phyloP scores from a whole-genome alignment of 176 grass and related monocot species.

The Carex myosuroides region DNA sequence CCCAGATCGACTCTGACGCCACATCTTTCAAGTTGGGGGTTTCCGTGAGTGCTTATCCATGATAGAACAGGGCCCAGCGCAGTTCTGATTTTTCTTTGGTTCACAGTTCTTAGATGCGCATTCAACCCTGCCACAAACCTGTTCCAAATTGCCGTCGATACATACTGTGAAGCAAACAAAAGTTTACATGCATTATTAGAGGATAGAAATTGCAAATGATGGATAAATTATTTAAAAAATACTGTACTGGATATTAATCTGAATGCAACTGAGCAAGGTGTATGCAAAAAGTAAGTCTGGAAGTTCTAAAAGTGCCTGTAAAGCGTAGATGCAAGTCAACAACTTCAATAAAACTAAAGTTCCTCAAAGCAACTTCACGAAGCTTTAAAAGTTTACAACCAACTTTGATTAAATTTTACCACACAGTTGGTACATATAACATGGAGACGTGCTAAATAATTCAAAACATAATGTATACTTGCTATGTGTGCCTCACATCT shows the following conservation, averaged over 20 bases:
- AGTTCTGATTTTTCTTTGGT: slow-evolving; percentile 43
- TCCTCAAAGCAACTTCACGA: not conserved
- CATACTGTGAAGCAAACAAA: slow-evolving; percentile 52
- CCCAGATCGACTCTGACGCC: slow-evolving; percentile 78
- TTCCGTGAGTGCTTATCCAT: slow-evolving; percentile 77
- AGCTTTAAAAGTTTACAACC: not conserved
- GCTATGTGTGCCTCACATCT: too few species aligned
- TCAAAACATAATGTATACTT: not conserved
- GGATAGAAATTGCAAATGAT: not conserved
- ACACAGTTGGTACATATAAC: not conserved
- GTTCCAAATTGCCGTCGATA: slow-evolving; percentile 91
- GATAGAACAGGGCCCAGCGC: slow-evolving; percentile 49
- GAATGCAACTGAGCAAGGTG: not conserved
- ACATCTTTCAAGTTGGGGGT: slow-evolving; percentile 67
- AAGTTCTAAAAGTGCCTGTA: not conserved
- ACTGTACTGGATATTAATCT: not conserved
- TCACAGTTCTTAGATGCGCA: slow-evolving; percentile 79
- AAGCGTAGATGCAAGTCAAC: not conserved
- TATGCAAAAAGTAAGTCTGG: not conserved
- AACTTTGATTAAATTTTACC: not conserved
- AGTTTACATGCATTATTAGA: not conserved
- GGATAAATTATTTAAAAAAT: not conserved
- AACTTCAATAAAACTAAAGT: not conserved
- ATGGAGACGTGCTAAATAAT: not conserved
- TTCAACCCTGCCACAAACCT: slow-evolving; percentile 91